Conservation (phyloP, 164 flowering plant genomes). For the Brasenia schreberi region DNA sequence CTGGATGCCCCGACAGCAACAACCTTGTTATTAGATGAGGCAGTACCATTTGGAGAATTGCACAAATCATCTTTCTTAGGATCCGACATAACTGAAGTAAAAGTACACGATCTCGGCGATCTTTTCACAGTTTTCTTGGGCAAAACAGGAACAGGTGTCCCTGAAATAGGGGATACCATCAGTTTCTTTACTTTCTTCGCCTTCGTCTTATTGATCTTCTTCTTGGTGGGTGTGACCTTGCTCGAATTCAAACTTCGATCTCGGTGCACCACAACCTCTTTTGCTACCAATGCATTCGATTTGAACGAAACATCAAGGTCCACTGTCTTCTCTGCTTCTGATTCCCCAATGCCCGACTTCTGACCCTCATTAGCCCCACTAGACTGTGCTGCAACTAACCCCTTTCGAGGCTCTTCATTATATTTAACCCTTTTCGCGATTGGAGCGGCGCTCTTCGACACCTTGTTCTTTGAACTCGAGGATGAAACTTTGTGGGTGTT, state of each 20-base stretch:
- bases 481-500: background rate
- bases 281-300: constrained; percentile 66
- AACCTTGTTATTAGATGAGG: constrained; percentile 4
- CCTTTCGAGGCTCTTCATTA: background rate
- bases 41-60: background rate
- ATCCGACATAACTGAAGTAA: background rate
- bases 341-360: background rate
- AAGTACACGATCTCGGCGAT: background rate
- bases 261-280: constrained; percentile 31
- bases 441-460: background rate
- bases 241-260: constrained; percentile 16
- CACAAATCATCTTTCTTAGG: constrained; percentile 1
- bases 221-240: constrained; percentile 5
- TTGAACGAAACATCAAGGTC: constrained; percentile 76
- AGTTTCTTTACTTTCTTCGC: background rate
- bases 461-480: background rate
- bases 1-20: background rate
- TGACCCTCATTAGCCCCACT: background rate
- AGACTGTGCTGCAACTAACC: background rate
- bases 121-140: background rate
- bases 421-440: background rate
- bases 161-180: constrained; percentile 1
- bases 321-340: constrained; percentile 35
- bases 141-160: constrained; percentile 3
- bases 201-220: constrained; percentile 17